Evolutionary conservation across 345 rosid genomes (phyloP).

Genomic region (Lepidium didymum): DNA sequence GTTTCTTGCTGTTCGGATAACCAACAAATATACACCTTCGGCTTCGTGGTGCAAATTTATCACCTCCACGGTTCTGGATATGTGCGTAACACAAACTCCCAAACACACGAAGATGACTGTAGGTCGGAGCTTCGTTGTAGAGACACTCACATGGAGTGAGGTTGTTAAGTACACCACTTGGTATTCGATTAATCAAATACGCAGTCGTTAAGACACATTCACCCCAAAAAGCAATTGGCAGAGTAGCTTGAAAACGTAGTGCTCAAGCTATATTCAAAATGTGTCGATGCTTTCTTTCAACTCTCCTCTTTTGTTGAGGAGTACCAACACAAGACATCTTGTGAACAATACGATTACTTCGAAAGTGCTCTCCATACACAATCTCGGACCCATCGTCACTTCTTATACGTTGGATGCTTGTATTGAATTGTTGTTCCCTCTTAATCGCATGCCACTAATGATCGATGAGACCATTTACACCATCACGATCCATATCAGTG

Average conservation of each 20-base stretch:
- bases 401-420: background rate
- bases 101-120: background rate
- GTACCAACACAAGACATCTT: background rate
- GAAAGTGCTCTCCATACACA: too few species aligned
- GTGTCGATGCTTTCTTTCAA: background rate
- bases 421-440: too few species aligned
- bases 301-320: too few species aligned
- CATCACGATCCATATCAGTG: too few species aligned
- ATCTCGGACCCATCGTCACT: background rate
- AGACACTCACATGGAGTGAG: background rate
- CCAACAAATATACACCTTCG: background rate
- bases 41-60: background rate
- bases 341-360: background rate
- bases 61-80: background rate
- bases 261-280: background rate
- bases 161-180: background rate
- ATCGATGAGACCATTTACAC: too few species aligned
- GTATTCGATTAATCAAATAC: background rate
- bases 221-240: background rate
- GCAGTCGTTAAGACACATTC: too few species aligned
- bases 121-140: background rate
- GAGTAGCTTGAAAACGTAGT: background rate
- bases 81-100: background rate
- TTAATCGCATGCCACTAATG: too few species aligned
- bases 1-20: background rate